Conservation (phyloP, 345 rosid genomes). For the Moricandia arvensis region DNA sequence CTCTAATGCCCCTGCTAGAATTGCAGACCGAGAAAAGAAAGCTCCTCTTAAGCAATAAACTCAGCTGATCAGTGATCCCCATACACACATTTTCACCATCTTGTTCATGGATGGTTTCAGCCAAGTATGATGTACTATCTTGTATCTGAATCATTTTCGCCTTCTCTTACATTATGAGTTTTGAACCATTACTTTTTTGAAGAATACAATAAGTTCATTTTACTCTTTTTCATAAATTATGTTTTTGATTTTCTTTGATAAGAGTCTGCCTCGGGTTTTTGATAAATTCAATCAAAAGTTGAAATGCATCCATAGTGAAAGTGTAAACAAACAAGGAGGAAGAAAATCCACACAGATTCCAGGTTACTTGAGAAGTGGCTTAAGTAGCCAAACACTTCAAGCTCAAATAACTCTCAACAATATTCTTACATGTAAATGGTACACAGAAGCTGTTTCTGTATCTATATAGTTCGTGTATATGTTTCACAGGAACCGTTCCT, state of each 20-base stretch:
- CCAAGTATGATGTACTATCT: conserved; percentile 10
- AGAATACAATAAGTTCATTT: not conserved
- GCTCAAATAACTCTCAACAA: conserved; percentile 9
- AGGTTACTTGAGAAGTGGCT: conserved; percentile 19
- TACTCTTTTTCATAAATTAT: not conserved
- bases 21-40: not conserved
- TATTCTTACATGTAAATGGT: conserved; percentile 17
- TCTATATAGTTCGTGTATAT: conserved; percentile 18
- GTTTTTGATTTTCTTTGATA: not conserved
- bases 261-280: not conserved
- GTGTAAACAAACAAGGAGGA: not conserved
- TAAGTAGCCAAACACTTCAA: conserved; percentile 22
- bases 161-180: conserved; percentile 6
- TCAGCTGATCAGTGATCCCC: not conserved
- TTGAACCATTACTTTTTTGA: not conserved
- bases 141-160: conserved; percentile 30
- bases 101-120: not conserved
- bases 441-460: conserved; percentile 37
- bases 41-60: not conserved
- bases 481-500: conserved; percentile 32
- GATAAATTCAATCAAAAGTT: conserved; percentile 1
- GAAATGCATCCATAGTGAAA: conserved; percentile 5
- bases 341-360: conserved; percentile 11
- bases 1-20: not conserved
- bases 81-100: not conserved